Percentiles rank a stretch among this genome's conserved stretches.
Conservation (phyloP, 192 early-diverging fungal species). For the Ramicandelaber brevisporus region DNA sequence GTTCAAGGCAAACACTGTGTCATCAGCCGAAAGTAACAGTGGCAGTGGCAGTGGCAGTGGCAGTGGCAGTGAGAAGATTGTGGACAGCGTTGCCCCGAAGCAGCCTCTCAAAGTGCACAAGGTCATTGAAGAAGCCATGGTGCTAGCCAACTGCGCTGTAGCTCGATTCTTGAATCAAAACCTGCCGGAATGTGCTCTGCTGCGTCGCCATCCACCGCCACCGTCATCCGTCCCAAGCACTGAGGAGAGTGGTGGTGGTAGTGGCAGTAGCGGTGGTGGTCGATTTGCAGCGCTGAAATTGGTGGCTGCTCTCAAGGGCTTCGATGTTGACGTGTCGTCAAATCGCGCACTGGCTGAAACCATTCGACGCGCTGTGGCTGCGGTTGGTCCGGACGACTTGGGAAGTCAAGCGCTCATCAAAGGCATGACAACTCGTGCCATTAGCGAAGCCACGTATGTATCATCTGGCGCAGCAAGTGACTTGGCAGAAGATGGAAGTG, state of each 20-base stretch:
- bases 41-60: too few species aligned
- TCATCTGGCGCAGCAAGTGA: conserved; percentile 21
- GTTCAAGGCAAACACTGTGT: conserved; percentile 22
- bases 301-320: conserved; percentile 28
- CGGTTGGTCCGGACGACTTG: conserved; percentile 21
- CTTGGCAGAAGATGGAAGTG: too few species aligned
- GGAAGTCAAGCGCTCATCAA: conserved; percentile 37
- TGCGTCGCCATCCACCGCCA: conserved; percentile 43
- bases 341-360: conserved; percentile 26
- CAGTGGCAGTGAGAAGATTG: too few species aligned
- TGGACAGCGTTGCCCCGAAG: conserved; percentile 39
- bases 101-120: conserved; percentile 37
- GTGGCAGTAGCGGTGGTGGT: too few species aligned
- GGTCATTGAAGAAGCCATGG: conserved; percentile 57
- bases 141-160: conserved; percentile 43
- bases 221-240: too few species aligned
- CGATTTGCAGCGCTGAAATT: conserved; percentile 31
- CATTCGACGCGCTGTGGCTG: conserved; percentile 11
- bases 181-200: conserved; percentile 25
- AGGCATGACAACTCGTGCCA: conserved; percentile 48
- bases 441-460: conserved; percentile 49
- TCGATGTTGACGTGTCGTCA: conserved; percentile 30
- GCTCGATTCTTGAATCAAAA: conserved; percentile 27
- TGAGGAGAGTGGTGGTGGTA: too few species aligned
- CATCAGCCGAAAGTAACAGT: conserved; percentile 38